phyloP scores from a whole-genome alignment of 768 basidiomycete genomes.

The Trametes cubensis region DNA sequence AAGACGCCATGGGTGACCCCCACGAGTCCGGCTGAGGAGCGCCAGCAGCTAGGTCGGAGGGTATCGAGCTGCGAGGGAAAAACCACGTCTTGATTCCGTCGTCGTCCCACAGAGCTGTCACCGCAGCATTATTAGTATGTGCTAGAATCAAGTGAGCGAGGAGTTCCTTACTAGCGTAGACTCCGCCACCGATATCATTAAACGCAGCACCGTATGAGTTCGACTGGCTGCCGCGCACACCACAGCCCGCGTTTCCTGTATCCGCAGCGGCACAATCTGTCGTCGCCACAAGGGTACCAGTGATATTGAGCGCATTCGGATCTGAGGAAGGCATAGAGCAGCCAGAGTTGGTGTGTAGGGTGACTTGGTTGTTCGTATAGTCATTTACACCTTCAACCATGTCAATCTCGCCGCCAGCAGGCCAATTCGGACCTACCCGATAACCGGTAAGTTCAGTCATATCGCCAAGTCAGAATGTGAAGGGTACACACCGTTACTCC shows the following conservation, averaged over 20 bases:
- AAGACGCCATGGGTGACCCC: constrained; percentile 78
- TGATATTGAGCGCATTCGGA: constrained; percentile 52
- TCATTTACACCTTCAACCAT: constrained; percentile 84
- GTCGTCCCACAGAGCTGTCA: constrained; percentile 72
- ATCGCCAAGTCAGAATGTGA: not conserved
- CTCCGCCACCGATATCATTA: constrained; percentile 84
- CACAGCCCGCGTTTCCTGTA: constrained; percentile 83
- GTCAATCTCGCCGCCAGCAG: constrained; percentile 75
- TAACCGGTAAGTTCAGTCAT: not conserved
- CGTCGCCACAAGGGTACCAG: constrained; percentile 67
- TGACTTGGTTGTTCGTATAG: constrained; percentile 80
- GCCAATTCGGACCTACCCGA: constrained; percentile 57
- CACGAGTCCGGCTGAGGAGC: constrained; percentile 76
- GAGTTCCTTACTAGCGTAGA: constrained; percentile 77
- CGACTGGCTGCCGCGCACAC: constrained; percentile 59
- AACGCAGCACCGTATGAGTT: constrained; percentile 85
- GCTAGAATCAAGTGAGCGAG: no score
- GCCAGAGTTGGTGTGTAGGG: constrained; percentile 76
- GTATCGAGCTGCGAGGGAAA: constrained; percentile 75
- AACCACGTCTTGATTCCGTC: constrained; percentile 80
- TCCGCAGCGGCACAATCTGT: constrained; percentile 71
- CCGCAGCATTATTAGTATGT: not conserved
- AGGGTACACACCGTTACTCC: constrained; percentile 39
- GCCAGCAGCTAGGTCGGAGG: constrained; percentile 72
- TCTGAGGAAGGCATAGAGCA: constrained; percentile 61